These are phyloP conservation scores for Nannizziopsis barbatae DNA, from an alignment of 2,329 filamentous ascomycete genomes.

Conservation along the genomic window DNA sequence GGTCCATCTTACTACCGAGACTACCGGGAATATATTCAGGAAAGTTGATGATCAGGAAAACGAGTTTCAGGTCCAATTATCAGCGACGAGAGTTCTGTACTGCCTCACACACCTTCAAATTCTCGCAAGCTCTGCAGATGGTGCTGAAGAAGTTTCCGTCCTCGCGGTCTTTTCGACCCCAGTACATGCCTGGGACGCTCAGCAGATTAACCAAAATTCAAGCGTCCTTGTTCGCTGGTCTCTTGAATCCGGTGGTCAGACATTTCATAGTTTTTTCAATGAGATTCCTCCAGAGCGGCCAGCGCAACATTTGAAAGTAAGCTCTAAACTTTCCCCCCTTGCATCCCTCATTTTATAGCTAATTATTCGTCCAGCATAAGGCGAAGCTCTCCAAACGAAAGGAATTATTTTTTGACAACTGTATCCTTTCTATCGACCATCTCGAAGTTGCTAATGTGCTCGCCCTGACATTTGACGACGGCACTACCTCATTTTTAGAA, in stretches of 20 bases:
- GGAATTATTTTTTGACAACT: constrained; percentile 57
- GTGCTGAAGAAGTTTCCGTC: constrained; percentile 40
- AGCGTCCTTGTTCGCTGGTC: constrained; percentile 80
- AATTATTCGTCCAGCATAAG: constrained; percentile 29
- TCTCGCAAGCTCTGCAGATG: constrained; percentile 54
- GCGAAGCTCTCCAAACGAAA: constrained; percentile 52
- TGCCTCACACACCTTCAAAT: constrained; percentile 66
- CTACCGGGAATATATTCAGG: constrained; percentile 25
- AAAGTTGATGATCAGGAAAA: constrained; percentile 18
- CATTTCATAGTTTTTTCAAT: constrained; percentile 64
- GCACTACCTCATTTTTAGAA: constrained; percentile 69
- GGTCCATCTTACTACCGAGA: constrained; percentile 29
- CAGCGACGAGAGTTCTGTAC: constrained; percentile 31
- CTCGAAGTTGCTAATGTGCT: constrained; percentile 61
- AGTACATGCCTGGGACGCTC: constrained; percentile 38
- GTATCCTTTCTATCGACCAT: constrained; percentile 56
- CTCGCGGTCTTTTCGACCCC: constrained; percentile 60
- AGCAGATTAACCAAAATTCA: constrained; percentile 50
- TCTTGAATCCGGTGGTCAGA: constrained; percentile 52
- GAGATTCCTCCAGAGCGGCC: constrained; percentile 58
- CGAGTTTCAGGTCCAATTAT: constrained; percentile 18
- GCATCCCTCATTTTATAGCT: not conserved
- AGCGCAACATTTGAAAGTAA: constrained; percentile 35
- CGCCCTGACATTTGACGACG: constrained; percentile 65
- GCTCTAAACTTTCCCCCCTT: not conserved